These are phyloP conservation scores for Coniochaeta prunicola DNA, from an alignment of 2,329 filamentous ascomycete species.

Conservation along the genomic window DNA sequence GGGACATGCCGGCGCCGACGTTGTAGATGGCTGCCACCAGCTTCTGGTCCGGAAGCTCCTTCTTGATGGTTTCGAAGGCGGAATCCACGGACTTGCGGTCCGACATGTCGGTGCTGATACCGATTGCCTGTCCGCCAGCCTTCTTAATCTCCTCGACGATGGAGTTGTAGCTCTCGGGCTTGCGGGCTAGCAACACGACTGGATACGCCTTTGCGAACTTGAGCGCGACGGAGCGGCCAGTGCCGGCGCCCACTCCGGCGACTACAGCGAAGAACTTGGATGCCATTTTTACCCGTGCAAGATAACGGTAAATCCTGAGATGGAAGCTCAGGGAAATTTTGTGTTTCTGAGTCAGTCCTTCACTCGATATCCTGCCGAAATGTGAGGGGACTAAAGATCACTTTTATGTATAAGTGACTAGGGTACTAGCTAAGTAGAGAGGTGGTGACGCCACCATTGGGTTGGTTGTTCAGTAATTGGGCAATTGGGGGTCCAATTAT, in stretches of 20 bases:
- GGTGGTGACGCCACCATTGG: not conserved
- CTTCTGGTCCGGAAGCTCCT: constrained; percentile 46
- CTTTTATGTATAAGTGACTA: constrained; percentile 3
- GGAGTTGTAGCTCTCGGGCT: constrained; percentile 55
- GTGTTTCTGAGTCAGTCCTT: too few relatives aligned
- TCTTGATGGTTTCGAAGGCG: constrained; percentile 56
- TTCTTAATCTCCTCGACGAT: constrained; percentile 62
- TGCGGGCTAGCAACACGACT: constrained; percentile 68
- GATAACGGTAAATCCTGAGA: too few relatives aligned
- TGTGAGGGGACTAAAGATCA: not conserved
- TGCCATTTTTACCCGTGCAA: not conserved
- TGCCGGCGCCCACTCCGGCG: constrained; percentile 67
- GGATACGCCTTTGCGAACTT: constrained; percentile 59
- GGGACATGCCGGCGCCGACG: constrained; percentile 43
- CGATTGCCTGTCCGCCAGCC: constrained; percentile 61
- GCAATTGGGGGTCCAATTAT: not conserved
- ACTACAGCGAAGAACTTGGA: constrained; percentile 56
- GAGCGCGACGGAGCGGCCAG: constrained; percentile 36
- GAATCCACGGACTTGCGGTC: constrained; percentile 40
- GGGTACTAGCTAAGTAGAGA: not conserved
- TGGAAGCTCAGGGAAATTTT: too few relatives aligned
- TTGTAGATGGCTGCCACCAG: constrained; percentile 66
- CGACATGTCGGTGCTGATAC: constrained; percentile 60
- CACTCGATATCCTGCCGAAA: too few relatives aligned
- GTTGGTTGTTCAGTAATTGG: not conserved